Conservation (phyloP, 768 basidiomycete genomes). For the Calocybe gangraenosa region DNA sequence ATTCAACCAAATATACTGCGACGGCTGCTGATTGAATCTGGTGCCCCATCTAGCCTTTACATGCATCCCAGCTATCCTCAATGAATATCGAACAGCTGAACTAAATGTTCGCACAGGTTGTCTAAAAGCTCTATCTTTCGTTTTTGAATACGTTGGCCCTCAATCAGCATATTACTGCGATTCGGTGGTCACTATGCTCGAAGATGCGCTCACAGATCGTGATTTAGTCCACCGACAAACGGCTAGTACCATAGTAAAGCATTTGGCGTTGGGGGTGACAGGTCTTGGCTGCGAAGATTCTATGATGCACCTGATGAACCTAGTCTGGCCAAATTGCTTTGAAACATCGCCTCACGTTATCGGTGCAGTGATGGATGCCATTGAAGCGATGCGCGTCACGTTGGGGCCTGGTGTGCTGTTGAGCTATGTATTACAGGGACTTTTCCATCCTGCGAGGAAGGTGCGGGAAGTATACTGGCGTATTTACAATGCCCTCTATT, state of each 20-base stretch:
- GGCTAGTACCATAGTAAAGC: conserved; percentile 97
- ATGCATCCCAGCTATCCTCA: conserved; percentile 96
- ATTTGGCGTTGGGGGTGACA: conserved; percentile 93
- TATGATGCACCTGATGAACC: conserved; percentile 95
- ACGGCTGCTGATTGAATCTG: conserved; percentile 6
- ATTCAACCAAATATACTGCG: not conserved
- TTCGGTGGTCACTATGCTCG: conserved; percentile 96
- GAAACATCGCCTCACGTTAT: conserved; percentile 99
- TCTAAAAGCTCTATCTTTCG: conserved; percentile 96
- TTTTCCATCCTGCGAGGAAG: conserved; percentile 96
- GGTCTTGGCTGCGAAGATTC: conserved; percentile 98
- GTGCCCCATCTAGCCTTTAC: conserved; percentile 67
- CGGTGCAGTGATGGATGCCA: conserved; percentile 95
- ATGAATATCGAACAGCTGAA: conserved; percentile 97
- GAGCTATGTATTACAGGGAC: conserved; percentile 88
- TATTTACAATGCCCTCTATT: conserved; percentile 90
- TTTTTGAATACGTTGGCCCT: conserved; percentile 98
- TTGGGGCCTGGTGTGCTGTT: conserved; percentile 91
- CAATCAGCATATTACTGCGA: conserved; percentile 97
- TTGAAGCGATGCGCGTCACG: conserved; percentile 96
- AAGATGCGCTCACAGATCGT: conserved; percentile 96
- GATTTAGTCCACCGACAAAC: conserved; percentile 99
- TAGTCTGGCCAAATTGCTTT: conserved; percentile 99
- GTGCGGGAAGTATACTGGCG: conserved; percentile 99
- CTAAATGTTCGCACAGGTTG: conserved; percentile 98